A percentile compares a stretch with the other conserved stretches of the same genome.
Evolutionary conservation across 2,329 filamentous ascomycete genomes (phyloP).

Genomic region (Talaromyces sp.): DNA sequence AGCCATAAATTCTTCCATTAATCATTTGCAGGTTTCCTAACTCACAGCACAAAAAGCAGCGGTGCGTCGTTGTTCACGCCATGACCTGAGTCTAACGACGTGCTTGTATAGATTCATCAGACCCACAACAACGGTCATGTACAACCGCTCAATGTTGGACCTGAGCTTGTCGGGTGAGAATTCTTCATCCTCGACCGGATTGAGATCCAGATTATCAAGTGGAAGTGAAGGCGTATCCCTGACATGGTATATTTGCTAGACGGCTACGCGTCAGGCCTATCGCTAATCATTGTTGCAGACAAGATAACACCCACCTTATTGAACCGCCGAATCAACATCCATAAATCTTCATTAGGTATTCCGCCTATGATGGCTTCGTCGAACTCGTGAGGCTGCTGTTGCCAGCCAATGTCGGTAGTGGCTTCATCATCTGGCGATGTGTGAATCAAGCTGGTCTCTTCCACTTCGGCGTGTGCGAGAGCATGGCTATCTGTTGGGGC

Average conservation of each 20-base stretch:
- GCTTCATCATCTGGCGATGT: conserved; percentile 9
- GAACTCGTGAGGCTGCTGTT: conserved; percentile 12
- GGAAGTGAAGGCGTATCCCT: conserved; percentile 60
- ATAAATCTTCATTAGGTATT: conserved; percentile 68
- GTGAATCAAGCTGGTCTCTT: conserved; percentile 15
- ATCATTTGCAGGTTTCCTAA: neutral
- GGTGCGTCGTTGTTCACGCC: conserved; percentile 69
- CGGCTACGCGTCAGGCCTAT: conserved; percentile 24
- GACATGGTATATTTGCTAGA: conserved; percentile 64
- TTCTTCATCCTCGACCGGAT: conserved; percentile 76
- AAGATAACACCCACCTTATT: conserved; percentile 55
- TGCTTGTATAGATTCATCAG: conserved; percentile 68
- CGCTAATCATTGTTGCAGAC: neutral
- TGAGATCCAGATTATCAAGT: conserved; percentile 70
- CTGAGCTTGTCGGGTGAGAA: conserved; percentile 81
- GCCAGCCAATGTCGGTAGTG: conserved; percentile 14
- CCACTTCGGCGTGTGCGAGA: conserved; percentile 13
- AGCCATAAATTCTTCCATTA: neutral
- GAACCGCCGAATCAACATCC: conserved; percentile 68
- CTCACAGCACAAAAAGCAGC: conserved; percentile 59
- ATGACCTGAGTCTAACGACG: conserved; percentile 70
- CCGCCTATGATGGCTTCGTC: conserved; percentile 58
- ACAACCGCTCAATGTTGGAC: conserved; percentile 72
- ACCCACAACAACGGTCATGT: conserved; percentile 71
- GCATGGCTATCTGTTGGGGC: conserved; percentile 17